Conservation (phyloP, 129 eudicot species). For the Artemisia annua region DNA sequence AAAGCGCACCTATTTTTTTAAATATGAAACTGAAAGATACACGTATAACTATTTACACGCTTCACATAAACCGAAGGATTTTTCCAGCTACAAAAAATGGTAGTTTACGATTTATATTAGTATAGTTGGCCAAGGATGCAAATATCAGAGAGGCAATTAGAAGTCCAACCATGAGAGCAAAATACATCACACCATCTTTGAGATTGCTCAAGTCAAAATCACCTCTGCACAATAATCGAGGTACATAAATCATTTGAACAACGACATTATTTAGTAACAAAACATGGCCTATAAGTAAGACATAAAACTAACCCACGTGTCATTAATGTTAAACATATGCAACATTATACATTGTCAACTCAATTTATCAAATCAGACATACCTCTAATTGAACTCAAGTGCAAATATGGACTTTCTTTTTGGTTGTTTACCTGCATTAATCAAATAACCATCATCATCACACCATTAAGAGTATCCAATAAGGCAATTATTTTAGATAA, state of each 20-base stretch:
- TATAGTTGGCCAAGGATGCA: conserved; percentile 33
- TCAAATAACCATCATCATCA: no score
- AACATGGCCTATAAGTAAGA: not conserved
- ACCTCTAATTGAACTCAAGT: no score
- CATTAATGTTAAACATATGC: no score
- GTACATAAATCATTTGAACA: conserved; percentile 9
- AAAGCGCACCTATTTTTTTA: not conserved
- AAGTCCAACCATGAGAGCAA: conserved; percentile 89
- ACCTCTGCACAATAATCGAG: no score
- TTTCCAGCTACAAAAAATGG: not conserved
- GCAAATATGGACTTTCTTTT: no score
- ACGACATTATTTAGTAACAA: not conserved
- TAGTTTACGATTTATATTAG: not conserved
- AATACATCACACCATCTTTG: conserved; percentile 77
- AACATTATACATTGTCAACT: no score
- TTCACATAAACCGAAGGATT: conserved; percentile 3
- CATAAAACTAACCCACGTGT: not conserved
- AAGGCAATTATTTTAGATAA: no score
- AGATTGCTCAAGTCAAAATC: conserved; percentile 62
- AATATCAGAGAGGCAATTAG: conserved; percentile 73
- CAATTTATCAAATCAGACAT: no score
- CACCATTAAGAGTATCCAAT: no score
- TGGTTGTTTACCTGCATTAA: no score
- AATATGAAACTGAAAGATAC: not conserved
- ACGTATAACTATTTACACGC: not conserved